Percentiles rank a stretch among this genome's conserved stretches.
phyloP scores from a whole-genome alignment of 2,329 filamentous ascomycete genomes.

The Drechslera avenae region DNA sequence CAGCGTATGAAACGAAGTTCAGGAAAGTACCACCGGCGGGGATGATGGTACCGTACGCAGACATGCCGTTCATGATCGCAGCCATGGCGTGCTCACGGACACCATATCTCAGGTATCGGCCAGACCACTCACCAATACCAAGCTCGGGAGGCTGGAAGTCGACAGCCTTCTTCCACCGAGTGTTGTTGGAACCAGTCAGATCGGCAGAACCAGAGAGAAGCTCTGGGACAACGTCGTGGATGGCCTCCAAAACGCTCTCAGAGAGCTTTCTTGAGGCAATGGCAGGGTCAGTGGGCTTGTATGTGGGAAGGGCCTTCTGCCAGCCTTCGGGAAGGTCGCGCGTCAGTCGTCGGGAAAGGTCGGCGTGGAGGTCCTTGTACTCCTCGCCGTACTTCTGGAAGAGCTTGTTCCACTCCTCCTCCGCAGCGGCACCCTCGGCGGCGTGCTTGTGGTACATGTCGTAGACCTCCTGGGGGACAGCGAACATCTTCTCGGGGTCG shows the following conservation, averaged over 20 bases:
- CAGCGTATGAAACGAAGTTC: slow-evolving; percentile 98
- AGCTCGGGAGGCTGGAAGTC: slow-evolving; percentile 94
- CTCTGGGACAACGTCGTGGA: slow-evolving; percentile 83
- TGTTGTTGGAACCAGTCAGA: slow-evolving; percentile 98
- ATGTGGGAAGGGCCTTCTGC: slow-evolving; percentile 91
- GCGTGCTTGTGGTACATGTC: slow-evolving; percentile 86
- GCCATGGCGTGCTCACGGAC: slow-evolving; percentile 93
- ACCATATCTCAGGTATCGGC: slow-evolving; percentile 92
- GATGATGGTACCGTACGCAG: slow-evolving; percentile 93
- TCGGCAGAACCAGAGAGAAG: slow-evolving; percentile 95
- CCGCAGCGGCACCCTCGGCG: slow-evolving; percentile 81
- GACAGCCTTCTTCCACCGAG: slow-evolving; percentile 92
- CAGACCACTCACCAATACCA: slow-evolving; percentile 85
- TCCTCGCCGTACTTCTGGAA: slow-evolving; percentile 83
- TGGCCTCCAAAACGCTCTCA: slow-evolving; percentile 87
- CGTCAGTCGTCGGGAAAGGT: slow-evolving; percentile 79
- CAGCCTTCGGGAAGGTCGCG: slow-evolving; percentile 92
- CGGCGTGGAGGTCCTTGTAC: slow-evolving; percentile 77
- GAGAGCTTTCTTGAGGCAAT: slow-evolving; percentile 95
- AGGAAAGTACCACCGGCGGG: slow-evolving; percentile 96
- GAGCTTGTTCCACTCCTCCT: slow-evolving; percentile 94
- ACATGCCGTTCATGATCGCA: slow-evolving; percentile 91
- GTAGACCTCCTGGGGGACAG: slow-evolving; percentile 92
- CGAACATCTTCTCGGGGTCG: slow-evolving; percentile 91
- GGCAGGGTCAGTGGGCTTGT: slow-evolving; percentile 83